Base-by-base conservation (phyloP, 2,329 filamentous ascomycete genomes). In the Metarhizium brunneum region DNA sequence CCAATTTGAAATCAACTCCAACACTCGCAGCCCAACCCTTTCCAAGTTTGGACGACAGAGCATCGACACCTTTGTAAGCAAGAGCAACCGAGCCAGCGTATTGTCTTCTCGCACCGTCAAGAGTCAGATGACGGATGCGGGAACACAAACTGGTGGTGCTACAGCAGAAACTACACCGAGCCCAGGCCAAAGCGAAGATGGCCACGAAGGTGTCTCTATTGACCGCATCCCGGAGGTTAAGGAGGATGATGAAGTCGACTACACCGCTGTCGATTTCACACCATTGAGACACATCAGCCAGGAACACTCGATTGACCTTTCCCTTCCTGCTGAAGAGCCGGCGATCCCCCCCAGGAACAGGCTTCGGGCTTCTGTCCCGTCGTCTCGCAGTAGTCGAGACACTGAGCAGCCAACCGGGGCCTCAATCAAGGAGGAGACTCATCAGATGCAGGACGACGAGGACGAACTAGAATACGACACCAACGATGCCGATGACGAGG, bases 1-100 rank as follows among this genome's bases (percentile, higher is more conserved):
- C 56, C 83, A 87, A 62, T 95, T 96, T 68, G 89, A 92, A 65
- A 94, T 89, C 70, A 84, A 84, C 61, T 88, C 90, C 3, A 83
- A 79, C 53, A 87, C 89, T 1, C 83, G 83, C 10, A 95, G 90
- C 68, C 90, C 91, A 1, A 73, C 84, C n/a, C 81, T 77, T 56
- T 73, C 74, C 53, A 78, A 74, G 57, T 79, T 78, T 58, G 70
- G 84, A 74, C 69, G 87, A 58, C 83, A 82, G 65, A 95, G 89
- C 70, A 73, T 84, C 25, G 87, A 91, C 59, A 87, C 85, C 10
- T 76, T 73, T 51, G 68, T 74, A 16, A 76, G 77, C 5, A 71
- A 78, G 54, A 88, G 83, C 65, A 83, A 87, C 63, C 78, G 86
- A 54, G 86, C 82, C 60, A 95, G 90, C 69, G 90, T 83, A 61